phyloP scores from a whole-genome alignment of 2,329 filamentous ascomycete genomes.

The Tricladium varicosporioides region DNA sequence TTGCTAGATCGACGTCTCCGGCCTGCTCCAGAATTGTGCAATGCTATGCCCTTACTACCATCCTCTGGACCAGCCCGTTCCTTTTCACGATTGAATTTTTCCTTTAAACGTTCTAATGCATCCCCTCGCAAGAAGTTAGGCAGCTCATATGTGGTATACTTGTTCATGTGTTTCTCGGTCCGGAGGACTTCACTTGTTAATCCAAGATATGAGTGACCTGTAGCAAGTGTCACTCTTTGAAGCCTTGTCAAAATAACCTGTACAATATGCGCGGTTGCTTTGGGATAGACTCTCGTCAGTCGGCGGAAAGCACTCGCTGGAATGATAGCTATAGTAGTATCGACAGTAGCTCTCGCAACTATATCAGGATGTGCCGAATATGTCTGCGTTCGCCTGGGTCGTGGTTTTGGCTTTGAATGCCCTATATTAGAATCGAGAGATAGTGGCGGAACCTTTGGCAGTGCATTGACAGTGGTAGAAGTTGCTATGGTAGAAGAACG shows the following conservation, averaged over 20 bases:
- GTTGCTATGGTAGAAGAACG: constrained; percentile 30
- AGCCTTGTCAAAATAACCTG: constrained; percentile 95
- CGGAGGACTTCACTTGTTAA: constrained; percentile 87
- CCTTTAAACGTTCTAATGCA: constrained; percentile 79
- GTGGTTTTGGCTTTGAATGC: constrained; percentile 26
- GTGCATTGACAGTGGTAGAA: constrained; percentile 35
- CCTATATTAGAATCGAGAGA: constrained; percentile 55
- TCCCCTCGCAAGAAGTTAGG: constrained; percentile 87
- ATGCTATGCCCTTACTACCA: constrained; percentile 84
- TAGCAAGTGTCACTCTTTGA: constrained; percentile 90
- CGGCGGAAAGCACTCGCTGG: constrained; percentile 93
- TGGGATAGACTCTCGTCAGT: constrained; percentile 89
- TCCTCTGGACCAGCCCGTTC: constrained; percentile 81
- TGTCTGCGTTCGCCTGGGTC: constrained; percentile 46
- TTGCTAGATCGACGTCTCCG: constrained; percentile 71
- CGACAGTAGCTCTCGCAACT: constrained; percentile 90
- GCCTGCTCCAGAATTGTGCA: constrained; percentile 74
- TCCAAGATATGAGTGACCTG: constrained; percentile 91
- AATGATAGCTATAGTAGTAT: constrained; percentile 98
- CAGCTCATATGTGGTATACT: constrained; percentile 85
- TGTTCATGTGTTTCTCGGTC: constrained; percentile 91
- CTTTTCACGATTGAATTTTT: constrained; percentile 84
- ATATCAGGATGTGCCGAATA: constrained; percentile 94
- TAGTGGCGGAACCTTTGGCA: constrained; percentile 71
- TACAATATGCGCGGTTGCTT: constrained; percentile 94